phyloP scores from a whole-genome alignment of 768 basidiomycete species.

The Lentinula edodes region DNA sequence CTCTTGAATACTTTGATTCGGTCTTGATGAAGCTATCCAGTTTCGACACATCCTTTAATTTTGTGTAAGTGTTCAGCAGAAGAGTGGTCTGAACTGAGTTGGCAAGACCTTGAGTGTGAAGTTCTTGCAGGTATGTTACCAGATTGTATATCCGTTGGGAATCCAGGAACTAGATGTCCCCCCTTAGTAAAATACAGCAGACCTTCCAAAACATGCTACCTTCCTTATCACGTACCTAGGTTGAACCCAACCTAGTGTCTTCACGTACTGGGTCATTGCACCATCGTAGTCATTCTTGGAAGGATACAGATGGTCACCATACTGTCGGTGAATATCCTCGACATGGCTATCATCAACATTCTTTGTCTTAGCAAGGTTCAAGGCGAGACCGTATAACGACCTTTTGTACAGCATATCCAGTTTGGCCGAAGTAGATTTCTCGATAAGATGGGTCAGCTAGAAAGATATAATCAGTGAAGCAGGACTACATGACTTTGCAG shows the following conservation, averaged over 20 bases:
- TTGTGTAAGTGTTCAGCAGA: conserved; percentile 95
- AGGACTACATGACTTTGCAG: not conserved
- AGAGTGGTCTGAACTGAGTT: conserved; percentile 97
- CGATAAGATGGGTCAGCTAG: conserved; percentile 62
- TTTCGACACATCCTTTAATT: conserved; percentile 85
- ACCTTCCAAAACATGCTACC: conserved; percentile 33
- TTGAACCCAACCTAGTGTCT: conserved; percentile 84
- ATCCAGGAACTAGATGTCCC: conserved; percentile 72
- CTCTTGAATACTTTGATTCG: conserved; percentile 46
- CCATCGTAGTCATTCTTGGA: conserved; percentile 86
- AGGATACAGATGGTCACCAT: conserved; percentile 86
- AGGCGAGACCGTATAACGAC: conserved; percentile 71
- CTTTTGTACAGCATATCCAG: conserved; percentile 81
- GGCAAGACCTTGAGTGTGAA: conserved; percentile 84
- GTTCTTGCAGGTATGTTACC: conserved; percentile 91
- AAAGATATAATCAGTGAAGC: not conserved
- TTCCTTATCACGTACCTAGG: conserved; percentile 97
- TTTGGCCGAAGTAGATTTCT: conserved; percentile 80
- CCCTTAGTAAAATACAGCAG: not conserved
- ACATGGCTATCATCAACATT: conserved; percentile 66
- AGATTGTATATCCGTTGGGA: conserved; percentile 95
- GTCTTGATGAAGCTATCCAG: conserved; percentile 92
- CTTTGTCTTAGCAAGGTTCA: conserved; percentile 79
- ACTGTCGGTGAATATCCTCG: conserved; percentile 85
- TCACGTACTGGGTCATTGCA: conserved; percentile 87